Evolutionary conservation across 2,329 filamentous ascomycete species (phyloP), one percentile per base, ranked within the genome.

Genomic region (Aspergillus sp.): DNA sequence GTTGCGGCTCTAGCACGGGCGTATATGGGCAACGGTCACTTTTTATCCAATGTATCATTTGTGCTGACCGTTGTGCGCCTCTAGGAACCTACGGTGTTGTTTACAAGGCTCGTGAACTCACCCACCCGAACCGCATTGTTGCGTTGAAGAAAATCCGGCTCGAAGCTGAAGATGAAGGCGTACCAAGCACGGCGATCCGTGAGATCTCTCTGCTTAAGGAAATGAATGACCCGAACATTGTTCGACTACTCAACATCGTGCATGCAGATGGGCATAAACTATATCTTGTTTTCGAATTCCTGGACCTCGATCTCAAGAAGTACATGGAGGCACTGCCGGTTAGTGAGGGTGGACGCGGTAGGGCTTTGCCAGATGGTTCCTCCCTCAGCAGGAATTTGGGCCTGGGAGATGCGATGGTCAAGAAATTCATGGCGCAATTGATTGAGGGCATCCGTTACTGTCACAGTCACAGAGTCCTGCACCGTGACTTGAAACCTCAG

Each of bases 141-240:
- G 92, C 92, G 20, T 81, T 96, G 66, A 96, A 96, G 83, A 96
- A 96, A 81, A 96, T 96, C 70, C 89, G 92, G 63, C 89, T 96
- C 68, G 93, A 96, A 73, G 91, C 92, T 62, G 93, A 96, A 80
- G 92, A 96, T 79, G 93, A 96, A 74, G 92, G 92, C 66, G 91
- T 96, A 17, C 93, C 92, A 3, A 93, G 89, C 70, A 96, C 92
- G 3, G 93, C 92, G 65, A 96, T 96, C 70, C 91, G 92, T 68
- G 92, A 96, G 76, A 96, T 96, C 70, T 96, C 91, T 24, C 84
- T 96, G 44, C 86, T 96, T 69, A 96, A 96, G 77, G 92, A 96
- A 77, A 93, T 96, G 90, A 88, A 89, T 73, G 89, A 96, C 74
- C 88, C 89, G 61, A 96, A 93, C 77, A 95, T 96, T 69, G 90